Percentiles rank a stretch among this genome's conserved stretches.
Conservation (phyloP, 495 filamentous ascomycete species). For the Neurospora tetraspora region DNA sequence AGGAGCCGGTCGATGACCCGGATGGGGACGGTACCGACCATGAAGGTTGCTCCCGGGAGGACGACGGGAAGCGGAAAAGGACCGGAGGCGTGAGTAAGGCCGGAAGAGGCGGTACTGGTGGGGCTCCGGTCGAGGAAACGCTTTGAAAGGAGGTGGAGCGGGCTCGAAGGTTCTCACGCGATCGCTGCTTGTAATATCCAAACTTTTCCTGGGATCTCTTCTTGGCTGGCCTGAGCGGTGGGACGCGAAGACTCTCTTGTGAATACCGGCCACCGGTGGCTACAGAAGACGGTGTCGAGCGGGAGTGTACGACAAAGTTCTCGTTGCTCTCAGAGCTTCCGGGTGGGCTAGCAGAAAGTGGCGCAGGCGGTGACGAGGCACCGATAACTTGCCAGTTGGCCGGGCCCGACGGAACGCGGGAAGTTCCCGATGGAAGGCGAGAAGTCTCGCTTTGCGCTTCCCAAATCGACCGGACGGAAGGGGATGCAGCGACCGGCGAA, state of each 20-base stretch:
- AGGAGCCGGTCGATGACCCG: conserved; percentile 14
- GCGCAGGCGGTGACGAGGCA: background rate
- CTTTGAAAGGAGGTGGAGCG: conserved; percentile 37
- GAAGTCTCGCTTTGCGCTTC: background rate
- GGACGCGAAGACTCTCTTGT: conserved; percentile 44
- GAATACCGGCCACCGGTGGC: conserved; percentile 32
- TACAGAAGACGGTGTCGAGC: conserved; percentile 29
- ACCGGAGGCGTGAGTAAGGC: conserved; percentile 23
- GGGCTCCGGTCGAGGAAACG: conserved; percentile 27
- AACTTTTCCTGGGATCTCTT: conserved; percentile 35
- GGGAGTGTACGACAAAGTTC: conserved; percentile 38
- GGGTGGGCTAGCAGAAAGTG: conserved; percentile 16
- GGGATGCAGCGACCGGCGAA: background rate
- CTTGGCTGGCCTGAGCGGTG: conserved; percentile 35
- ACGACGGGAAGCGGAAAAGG: conserved; percentile 12
- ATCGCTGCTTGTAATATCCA: conserved; percentile 37
- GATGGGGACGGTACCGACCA: conserved; percentile 13
- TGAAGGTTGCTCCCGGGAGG: conserved; percentile 14
- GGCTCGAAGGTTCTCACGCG: conserved; percentile 37
- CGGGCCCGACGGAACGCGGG: background rate
- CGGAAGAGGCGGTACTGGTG: conserved; percentile 26
- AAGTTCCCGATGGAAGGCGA: background rate
- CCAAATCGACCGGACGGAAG: background rate
- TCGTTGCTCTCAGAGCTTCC: conserved; percentile 19
- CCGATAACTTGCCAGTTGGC: background rate